These are phyloP conservation scores for Serendipita indica DNA, from an alignment of 768 basidiomycete genomes.

Conservation along the genomic window DNA sequence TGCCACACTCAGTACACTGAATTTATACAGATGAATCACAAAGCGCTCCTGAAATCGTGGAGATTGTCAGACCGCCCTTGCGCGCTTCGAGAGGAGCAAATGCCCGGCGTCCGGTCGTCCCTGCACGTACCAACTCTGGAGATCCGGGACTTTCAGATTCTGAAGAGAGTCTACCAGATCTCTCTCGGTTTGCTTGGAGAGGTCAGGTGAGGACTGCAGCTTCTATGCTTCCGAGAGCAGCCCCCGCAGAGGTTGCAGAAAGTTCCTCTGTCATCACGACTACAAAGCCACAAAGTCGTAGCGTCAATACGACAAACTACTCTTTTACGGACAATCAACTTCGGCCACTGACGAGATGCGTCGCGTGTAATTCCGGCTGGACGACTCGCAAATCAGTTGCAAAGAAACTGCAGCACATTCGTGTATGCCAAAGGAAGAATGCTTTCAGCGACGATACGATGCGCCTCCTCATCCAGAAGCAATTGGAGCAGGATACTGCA, in stretches of 20 bases:
- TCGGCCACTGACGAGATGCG: neutral
- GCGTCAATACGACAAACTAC: neutral
- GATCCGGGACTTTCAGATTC: neutral
- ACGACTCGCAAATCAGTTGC: slow-evolving; percentile 46
- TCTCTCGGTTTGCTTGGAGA: neutral
- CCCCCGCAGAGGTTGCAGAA: neutral
- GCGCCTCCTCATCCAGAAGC: slow-evolving; percentile 34
- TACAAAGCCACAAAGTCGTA: no score
- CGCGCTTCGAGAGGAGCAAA: neutral
- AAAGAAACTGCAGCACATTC: slow-evolving; percentile 55
- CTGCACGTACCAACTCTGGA: neutral
- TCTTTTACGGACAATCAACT: slow-evolving; percentile 3
- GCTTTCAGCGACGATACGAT: slow-evolving; percentile 41
- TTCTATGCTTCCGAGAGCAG: neutral
- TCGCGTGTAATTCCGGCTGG: slow-evolving; percentile 30
- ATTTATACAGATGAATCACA: neutral
- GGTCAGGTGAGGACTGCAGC: neutral
- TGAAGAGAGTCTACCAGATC: neutral
- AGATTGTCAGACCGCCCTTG: neutral
- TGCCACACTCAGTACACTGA: no score
- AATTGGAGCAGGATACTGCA: slow-evolving; percentile 23
- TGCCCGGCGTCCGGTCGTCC: neutral
- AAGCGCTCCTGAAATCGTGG: neutral
- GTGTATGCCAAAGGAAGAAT: slow-evolving; percentile 50
- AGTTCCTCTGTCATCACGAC: neutral